A percentile compares a stretch with the other conserved stretches of the same genome.
These are phyloP conservation scores for Hammondia hammondi DNA, from an alignment of 169 alveolate genomes.

Conservation along the genomic window DNA sequence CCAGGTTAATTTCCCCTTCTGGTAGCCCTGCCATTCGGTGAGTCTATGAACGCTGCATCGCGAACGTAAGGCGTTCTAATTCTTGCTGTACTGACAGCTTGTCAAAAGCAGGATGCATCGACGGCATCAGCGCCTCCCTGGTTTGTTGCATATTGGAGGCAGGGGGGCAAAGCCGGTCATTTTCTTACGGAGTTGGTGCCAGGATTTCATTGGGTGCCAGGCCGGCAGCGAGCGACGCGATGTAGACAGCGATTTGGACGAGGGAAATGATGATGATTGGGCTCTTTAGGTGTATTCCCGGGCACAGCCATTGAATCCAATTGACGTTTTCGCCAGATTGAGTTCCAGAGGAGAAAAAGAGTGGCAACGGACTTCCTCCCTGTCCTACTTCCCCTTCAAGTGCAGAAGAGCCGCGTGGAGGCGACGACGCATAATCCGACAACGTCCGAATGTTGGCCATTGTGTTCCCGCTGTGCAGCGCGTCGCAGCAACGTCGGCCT, in stretches of 20 bases:
- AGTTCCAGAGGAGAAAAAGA: slow-evolving; percentile 1
- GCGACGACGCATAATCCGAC: slow-evolving; percentile 36
- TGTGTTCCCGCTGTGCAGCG: background rate
- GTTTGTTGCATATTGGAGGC: no score
- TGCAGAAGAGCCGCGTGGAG: background rate
- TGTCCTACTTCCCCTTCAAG: background rate
- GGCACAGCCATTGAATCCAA: slow-evolving; percentile 41
- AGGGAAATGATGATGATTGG: background rate
- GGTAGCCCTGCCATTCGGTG: no score
- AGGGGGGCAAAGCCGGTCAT: no score
- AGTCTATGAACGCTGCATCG: no score
- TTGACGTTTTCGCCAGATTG: background rate
- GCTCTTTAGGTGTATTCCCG: slow-evolving; percentile 12
- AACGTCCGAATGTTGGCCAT: slow-evolving; percentile 45
- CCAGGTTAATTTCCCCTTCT: no score
- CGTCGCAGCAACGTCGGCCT: background rate
- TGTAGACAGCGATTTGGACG: slow-evolving; percentile 26
- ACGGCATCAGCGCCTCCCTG: no score
- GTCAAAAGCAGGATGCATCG: no score
- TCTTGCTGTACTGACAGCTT: no score
- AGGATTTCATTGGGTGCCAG: slow-evolving; percentile 23
- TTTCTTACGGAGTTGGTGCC: slow-evolving; percentile 37
- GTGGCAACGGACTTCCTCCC: slow-evolving; percentile 15
- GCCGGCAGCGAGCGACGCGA: slow-evolving; percentile 14
- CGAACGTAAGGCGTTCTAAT: no score